A percentile compares a stretch with the other conserved stretches of the same genome.
Conservation (phyloP, 495 filamentous ascomycete genomes). For the Talaromyces nanjingensis region DNA sequence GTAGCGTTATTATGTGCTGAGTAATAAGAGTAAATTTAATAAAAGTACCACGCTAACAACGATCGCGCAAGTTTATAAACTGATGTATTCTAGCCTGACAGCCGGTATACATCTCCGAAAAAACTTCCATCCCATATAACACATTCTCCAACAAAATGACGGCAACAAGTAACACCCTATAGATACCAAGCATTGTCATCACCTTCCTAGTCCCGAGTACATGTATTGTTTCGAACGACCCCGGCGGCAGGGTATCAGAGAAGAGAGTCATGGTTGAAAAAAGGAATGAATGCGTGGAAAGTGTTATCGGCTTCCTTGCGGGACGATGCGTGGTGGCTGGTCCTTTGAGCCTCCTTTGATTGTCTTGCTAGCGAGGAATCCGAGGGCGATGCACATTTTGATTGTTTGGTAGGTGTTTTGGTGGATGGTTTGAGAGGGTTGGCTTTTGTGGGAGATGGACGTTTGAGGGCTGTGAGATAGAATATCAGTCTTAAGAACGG, state of each 20-base stretch:
- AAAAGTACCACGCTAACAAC: neutral
- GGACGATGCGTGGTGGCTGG: neutral
- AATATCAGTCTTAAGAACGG: neutral
- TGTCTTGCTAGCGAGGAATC: neutral
- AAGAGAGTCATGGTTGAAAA: too few species aligned
- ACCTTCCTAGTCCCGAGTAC: neutral
- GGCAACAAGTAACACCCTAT: neutral
- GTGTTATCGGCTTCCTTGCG: neutral
- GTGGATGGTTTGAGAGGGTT: neutral
- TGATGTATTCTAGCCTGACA: neutral
- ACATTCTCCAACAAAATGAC: neutral
- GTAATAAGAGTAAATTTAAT: neutral
- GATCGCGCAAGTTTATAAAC: neutral
- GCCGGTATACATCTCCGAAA: neutral
- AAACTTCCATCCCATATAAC: neutral
- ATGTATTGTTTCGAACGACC: neutral
- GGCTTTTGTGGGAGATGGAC: neutral
- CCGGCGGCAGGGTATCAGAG: neutral
- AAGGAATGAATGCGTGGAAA: too few species aligned
- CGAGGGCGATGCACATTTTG: conserved; percentile 1
- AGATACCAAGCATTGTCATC: neutral
- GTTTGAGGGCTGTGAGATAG: neutral
- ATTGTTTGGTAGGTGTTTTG: neutral
- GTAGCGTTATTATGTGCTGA: neutral
- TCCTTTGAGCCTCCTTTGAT: neutral